Conservation (phyloP, 2,329 filamentous ascomycete genomes). For the Penicillium sp. region DNA sequence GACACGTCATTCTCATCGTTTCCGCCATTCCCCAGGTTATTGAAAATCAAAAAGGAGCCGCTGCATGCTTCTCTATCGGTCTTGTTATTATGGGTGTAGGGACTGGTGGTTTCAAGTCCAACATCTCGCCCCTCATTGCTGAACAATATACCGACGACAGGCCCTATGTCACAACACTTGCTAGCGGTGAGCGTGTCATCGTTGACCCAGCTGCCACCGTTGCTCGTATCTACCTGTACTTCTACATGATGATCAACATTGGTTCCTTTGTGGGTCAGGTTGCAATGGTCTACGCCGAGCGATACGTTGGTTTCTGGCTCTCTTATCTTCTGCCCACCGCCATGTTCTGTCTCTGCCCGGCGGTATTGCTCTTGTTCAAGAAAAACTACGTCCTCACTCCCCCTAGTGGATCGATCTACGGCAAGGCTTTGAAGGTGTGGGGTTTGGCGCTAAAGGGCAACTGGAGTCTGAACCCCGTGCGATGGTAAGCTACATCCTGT, state of each 20-base stretch:
- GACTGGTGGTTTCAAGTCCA: conserved; percentile 73
- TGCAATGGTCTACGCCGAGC: conserved; percentile 64
- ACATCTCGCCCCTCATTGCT: conserved; percentile 63
- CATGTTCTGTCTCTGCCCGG: conserved; percentile 55
- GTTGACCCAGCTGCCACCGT: conserved; percentile 62
- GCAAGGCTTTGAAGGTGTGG: conserved; percentile 57
- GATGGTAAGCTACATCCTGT: conserved; percentile 39
- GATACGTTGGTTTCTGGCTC: conserved; percentile 68
- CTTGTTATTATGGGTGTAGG: conserved; percentile 64
- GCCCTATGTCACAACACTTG: conserved; percentile 48
- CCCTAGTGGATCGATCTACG: conserved; percentile 63
- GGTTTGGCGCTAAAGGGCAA: conserved; percentile 54
- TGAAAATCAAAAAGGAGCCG: conserved; percentile 47
- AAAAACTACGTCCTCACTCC: conserved; percentile 56
- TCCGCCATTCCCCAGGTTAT: conserved; percentile 58
- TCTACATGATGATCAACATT: conserved; percentile 63
- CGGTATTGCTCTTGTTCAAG: conserved; percentile 52
- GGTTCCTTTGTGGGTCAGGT: conserved; percentile 56
- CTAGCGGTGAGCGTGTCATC: conserved; percentile 58
- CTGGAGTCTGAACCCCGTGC: conserved; percentile 54
- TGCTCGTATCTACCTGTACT: conserved; percentile 60
- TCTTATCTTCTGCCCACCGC: conserved; percentile 59
- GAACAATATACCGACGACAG: conserved; percentile 58
- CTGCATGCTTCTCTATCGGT: conserved; percentile 56
- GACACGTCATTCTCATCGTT: conserved; percentile 58